phyloP scores from a whole-genome alignment of 768 basidiomycete species.

The Tricholoma sp. region DNA sequence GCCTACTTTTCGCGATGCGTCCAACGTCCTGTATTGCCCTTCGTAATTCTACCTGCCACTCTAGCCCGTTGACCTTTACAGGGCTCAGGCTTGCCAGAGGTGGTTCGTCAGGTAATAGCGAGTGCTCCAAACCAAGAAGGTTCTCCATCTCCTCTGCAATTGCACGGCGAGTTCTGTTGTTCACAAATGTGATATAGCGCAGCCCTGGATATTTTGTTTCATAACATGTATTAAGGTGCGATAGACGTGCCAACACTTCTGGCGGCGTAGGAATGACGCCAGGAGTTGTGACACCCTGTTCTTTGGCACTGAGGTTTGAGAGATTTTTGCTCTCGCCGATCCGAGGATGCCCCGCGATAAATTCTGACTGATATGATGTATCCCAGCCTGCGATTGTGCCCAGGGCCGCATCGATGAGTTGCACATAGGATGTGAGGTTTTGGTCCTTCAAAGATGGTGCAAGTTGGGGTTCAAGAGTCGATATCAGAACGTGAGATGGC shows the following conservation, averaged over 20 bases:
- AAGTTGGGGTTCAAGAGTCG: conserved; percentile 47
- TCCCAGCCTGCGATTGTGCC: conserved; percentile 50
- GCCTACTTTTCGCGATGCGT: conserved; percentile 67
- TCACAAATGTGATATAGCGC: conserved; percentile 90
- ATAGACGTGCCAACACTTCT: conserved; percentile 67
- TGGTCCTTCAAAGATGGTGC: conserved; percentile 23
- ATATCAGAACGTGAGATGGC: conserved; percentile 47
- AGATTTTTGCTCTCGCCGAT: conserved; percentile 81
- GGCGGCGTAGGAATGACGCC: conserved; percentile 54
- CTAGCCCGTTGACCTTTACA: conserved; percentile 33
- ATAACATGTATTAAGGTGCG: conserved; percentile 72
- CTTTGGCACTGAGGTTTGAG: conserved; percentile 69
- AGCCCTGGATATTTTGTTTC: conserved; percentile 69
- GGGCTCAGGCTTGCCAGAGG: conserved; percentile 29
- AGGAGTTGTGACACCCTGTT: conserved; percentile 50
- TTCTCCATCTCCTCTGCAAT: conserved; percentile 81
- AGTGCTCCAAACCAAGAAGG: conserved; percentile 48
- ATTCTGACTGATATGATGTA: conserved; percentile 43
- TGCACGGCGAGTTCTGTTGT: conserved; percentile 65
- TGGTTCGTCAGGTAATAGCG: conserved; percentile 40
- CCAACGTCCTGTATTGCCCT: conserved; percentile 74
- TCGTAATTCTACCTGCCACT: conserved; percentile 63
- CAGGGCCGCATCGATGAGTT: conserved; percentile 53
- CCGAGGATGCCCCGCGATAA: conserved; percentile 82
- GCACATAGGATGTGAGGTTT: conserved; percentile 36